These are phyloP conservation scores for Eucalyptus globulus DNA, from an alignment of 345 rosid species.

Conservation along the genomic window DNA sequence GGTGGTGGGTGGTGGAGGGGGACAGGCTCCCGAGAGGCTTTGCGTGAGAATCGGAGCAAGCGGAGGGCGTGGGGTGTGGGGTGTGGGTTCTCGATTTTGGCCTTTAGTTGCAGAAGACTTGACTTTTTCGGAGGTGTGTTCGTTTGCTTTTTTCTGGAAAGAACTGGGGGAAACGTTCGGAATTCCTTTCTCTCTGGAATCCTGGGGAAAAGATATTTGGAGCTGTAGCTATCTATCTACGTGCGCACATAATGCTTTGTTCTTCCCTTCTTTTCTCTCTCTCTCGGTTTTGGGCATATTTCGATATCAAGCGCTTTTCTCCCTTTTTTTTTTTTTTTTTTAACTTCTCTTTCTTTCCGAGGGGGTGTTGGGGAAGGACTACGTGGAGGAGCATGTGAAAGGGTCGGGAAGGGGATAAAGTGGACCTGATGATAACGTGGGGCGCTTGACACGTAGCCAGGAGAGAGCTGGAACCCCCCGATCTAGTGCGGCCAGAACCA, in stretches of 20 bases:
- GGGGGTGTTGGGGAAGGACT: background rate
- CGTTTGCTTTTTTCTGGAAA: background rate
- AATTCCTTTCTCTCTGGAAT: background rate
- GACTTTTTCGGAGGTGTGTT: background rate
- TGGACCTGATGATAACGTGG: background rate
- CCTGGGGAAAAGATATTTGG: background rate
- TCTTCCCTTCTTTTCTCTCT: background rate
- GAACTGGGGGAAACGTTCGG: background rate
- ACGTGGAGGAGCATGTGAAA: background rate
- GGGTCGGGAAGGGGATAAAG: background rate
- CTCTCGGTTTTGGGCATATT: background rate
- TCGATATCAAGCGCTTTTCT: background rate
- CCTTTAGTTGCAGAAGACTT: background rate
- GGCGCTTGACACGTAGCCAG: background rate
- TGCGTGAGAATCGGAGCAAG: background rate
- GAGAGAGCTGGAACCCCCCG: background rate
- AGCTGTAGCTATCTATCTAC: background rate
- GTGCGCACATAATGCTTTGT: background rate
- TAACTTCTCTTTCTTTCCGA: background rate
- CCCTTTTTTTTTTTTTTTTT: background rate
- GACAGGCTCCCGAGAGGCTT: background rate
- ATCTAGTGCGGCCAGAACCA: background rate
- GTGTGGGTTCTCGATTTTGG: background rate
- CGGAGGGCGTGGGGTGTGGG: background rate
- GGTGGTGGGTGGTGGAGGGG: background rate